Evolutionary conservation across 2,329 filamentous ascomycete species (phyloP), one percentile per base, ranked within the genome.

Genomic region (Claviceps spartinae): DNA sequence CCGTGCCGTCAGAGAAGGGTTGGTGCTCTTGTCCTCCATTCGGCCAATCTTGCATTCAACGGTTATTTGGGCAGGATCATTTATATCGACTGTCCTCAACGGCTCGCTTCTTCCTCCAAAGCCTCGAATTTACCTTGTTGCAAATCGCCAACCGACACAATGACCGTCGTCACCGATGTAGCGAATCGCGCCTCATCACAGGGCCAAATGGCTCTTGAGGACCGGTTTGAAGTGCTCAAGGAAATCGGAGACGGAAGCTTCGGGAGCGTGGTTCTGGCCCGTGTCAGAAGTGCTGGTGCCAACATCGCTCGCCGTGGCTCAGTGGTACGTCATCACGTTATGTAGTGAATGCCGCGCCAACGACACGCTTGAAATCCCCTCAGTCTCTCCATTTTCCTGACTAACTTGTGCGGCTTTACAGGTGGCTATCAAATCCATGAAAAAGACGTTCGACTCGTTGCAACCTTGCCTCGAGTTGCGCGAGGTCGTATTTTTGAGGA

Each of bases 361-460:
- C 41, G 11, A 20, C 20, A 43, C 20, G 5, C 18, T 9, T 20
- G 30, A 34, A 24, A 22, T 22, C 43, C 8, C 24, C 16, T 2
- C 16, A 56, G 5, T 56, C 47, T 42, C 52, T 24, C 24, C 4
- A 16, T 24, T 24, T 49, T 41, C 30, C 51, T 53, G 43, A 22
- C 50, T 40, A 22, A 47, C 16, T 38, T 38, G n/a, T 18, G 8
- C 9, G 7, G 4, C 16, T 24, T 14, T 5, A 13, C 52, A 97
- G 93, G 86, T 98, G 62, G 93, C 93, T 44, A 96, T 98, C 72
- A 98, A 98, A 72, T 97, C 93, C 5, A 98, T 98, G 93, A 98
- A 98, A 78, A 98, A 98, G 79, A 90, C 86, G 0, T 98, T 97
- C 62, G 90, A 97, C 61, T 95, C 88, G 1, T 89, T 96, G 64